Evolutionary conservation across 2,329 filamentous ascomycete species (phyloP).

Genomic region (Metarhizium sp.): DNA sequence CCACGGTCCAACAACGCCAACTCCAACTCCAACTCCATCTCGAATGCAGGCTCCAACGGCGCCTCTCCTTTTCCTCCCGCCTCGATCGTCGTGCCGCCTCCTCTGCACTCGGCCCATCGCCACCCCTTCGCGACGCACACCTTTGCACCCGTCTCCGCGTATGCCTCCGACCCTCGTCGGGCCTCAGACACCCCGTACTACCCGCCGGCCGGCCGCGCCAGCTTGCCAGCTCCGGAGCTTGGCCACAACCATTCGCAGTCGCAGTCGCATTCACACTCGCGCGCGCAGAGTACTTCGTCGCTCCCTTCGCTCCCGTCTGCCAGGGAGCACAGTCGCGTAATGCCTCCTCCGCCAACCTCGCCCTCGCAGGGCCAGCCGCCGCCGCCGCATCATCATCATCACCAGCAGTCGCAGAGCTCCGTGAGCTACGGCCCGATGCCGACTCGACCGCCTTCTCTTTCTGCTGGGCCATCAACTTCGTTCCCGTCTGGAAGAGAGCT

Average conservation of each 20-base stretch:
- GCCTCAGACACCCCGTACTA: conserved; percentile 35
- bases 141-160: conserved; percentile 13
- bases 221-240: conserved; percentile 19
- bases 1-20: conserved; percentile 3
- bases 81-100: conserved; percentile 4
- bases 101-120: conserved; percentile 4
- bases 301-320: conserved; percentile 32
- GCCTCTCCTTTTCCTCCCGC: conserved; percentile 3
- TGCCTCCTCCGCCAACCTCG: conserved; percentile 35
- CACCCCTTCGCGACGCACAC: conserved; percentile 3
- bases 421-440: conserved; percentile 35
- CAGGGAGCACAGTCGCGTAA: conserved; percentile 27
- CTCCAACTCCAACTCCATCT: conserved; percentile 2
- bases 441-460: conserved; percentile 33
- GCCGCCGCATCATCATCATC: conserved; percentile 16
- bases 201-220: conserved; percentile 19
- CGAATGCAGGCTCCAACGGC: conserved; percentile 1
- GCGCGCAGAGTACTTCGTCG: conserved; percentile 36
- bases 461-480: conserved; percentile 32
- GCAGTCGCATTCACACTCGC: conserved; percentile 18
- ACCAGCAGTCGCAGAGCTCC: conserved; percentile 22
- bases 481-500: conserved; percentile 42
- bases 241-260: conserved; percentile 11
- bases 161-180: conserved; percentile 24
- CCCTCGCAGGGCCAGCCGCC: conserved; percentile 26